Base-by-base conservation (phyloP, 768 basidiomycete species). In the Terana coerulea region DNA sequence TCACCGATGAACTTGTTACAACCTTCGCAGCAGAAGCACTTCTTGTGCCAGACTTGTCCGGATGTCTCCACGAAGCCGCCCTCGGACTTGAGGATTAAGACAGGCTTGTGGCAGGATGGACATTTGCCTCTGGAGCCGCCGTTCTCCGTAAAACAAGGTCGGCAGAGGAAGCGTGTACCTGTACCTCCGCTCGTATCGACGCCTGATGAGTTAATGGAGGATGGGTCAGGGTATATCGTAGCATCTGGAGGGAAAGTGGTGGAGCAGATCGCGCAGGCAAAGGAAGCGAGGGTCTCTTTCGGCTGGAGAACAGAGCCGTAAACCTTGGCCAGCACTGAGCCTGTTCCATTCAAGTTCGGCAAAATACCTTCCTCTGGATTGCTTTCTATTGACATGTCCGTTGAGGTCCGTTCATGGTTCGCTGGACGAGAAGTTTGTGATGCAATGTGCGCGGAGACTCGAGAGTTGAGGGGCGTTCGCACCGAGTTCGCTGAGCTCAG, bases 241-340 rank as follows among this genome's bases (percentile, higher is more conserved):
- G 86, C 80, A 64, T 93, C 90, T 2, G 90, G 89, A 30, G 82
- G 78, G 61, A 92, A 93, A 9, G 75, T 70, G 0, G 74, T 66
- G 14, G 72, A 69, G 63, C 91, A 93, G 11, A 81, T 64, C 29
- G 77, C 78, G 63, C 91, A 93, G 3, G 80, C 78, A 60, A 85
- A 84, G 24, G 82, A 77, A 8, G 76, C 65, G n/a, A 91, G 74
- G 5, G 84, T 77, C 61, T 87, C 87, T 57, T 83, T 83, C 21
- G 88, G 81, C 61, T 91, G 90, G 15, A 93, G 71, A 21, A 93
- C 78, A 0, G 91, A 91, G 24, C 91, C 91, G 57, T 91, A 92
- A 4, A 86, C 90, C 67, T 90, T 93, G 36, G 89, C 81, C 17
- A 81, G 72, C 17, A 87, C 79, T 1, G 85, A 80, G 8, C 76